A percentile compares a stretch with the other conserved stretches of the same genome.
These are phyloP conservation scores for Fusarium aywerte DNA, from an alignment of 2,329 filamentous ascomycete species.

Conservation along the genomic window DNA sequence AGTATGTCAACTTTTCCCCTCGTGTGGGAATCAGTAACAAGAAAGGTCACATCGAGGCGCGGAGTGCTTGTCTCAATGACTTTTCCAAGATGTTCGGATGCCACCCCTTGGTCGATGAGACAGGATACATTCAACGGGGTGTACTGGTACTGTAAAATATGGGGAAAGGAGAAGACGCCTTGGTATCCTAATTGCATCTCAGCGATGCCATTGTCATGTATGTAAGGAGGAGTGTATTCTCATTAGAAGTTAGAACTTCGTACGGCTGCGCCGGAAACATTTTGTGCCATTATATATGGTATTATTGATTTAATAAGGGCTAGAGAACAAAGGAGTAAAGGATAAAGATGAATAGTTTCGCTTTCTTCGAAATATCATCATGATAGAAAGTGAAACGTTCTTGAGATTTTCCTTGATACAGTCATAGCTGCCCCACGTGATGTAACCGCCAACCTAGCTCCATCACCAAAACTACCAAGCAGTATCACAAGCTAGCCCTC, in stretches of 20 bases:
- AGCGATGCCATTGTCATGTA: not conserved
- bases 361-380: not conserved
- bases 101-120: conserved; percentile 51
- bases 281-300: not conserved
- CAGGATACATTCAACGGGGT: conserved; percentile 49
- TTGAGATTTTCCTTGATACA: not conserved
- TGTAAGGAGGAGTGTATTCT: not conserved
- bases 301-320: not conserved
- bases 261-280: conserved; percentile 1
- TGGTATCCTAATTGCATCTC: not conserved
- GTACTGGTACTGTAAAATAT: conserved; percentile 44
- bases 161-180: no score
- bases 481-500: conserved; percentile 10
- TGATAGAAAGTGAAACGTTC: not conserved
- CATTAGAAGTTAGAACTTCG: not conserved
- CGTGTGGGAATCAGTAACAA: conserved; percentile 50
- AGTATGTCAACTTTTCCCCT: conserved; percentile 50
- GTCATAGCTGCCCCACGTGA: conserved; percentile 34
- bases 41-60: conserved; percentile 49
- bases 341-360: not conserved
- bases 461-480: conserved; percentile 22
- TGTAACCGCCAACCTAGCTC: conserved; percentile 26
- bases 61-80: conserved; percentile 52
- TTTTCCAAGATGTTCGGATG: conserved; percentile 51
- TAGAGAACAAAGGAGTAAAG: not conserved